Conservation (phyloP, 805 yeast genomes). For the Hanseniaspora guilliermondii region DNA sequence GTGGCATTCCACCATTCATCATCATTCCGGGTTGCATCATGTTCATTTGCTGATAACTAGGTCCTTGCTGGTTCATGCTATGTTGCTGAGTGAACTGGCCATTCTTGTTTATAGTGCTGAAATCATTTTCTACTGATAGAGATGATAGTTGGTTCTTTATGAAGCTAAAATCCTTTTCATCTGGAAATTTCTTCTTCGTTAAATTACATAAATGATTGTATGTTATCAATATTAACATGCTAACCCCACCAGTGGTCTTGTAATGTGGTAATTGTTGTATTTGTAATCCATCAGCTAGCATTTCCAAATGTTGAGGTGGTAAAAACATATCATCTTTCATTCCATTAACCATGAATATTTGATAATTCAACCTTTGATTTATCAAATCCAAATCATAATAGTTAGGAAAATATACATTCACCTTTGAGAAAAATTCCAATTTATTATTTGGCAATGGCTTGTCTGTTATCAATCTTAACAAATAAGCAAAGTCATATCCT, state of each 20-base stretch:
- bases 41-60: background rate
- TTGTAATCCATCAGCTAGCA: conserved; percentile 57
- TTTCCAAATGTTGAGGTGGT: conserved; percentile 33
- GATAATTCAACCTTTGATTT: conserved; percentile 21
- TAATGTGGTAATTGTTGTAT: conserved; percentile 46
- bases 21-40: conserved; percentile 8
- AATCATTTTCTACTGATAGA: conserved; percentile 17
- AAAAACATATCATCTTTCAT: conserved; percentile 18
- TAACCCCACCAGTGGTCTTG: conserved; percentile 51
- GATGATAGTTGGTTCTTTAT: conserved; percentile 46
- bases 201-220: conserved; percentile 42
- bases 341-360: conserved; percentile 22
- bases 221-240: conserved; percentile 50
- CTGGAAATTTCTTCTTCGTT: conserved; percentile 27
- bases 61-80: background rate
- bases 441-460: conserved; percentile 68
- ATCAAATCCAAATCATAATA: conserved; percentile 67
- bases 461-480: conserved; percentile 64
- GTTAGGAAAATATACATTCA: conserved; percentile 62
- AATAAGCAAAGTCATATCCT: conserved; percentile 90
- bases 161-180: conserved; percentile 29
- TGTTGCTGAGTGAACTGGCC: background rate
- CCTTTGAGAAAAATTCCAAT: conserved; percentile 61
- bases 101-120: background rate
- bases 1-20: background rate